Conservation (phyloP, 306 rosid genomes). For the Elaeagnus macrophylla region DNA sequence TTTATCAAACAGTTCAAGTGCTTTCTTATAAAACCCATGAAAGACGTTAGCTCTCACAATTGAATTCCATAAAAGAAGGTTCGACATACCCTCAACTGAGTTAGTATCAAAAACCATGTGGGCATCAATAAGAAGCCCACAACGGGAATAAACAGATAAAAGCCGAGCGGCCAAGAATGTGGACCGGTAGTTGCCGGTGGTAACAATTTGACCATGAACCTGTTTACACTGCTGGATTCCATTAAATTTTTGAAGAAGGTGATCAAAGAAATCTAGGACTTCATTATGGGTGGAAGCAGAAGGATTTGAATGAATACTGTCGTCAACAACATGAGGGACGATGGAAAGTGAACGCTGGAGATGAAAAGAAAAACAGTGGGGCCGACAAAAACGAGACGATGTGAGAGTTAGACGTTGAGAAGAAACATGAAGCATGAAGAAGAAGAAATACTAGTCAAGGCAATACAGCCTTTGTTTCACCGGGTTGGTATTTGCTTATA, state of each 20-base stretch:
- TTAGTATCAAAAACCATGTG: slow-evolving; percentile 33
- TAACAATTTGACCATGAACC: slow-evolving; percentile 44
- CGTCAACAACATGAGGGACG: neutral
- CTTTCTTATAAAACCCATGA: slow-evolving; percentile 36
- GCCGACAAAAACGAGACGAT: slow-evolving; percentile 8
- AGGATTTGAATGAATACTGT: slow-evolving; percentile 4
- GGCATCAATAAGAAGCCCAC: slow-evolving; percentile 35
- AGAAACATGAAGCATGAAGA: slow-evolving; percentile 42
- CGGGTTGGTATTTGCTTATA: no score
- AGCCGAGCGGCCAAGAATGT: slow-evolving; percentile 58
- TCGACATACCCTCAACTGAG: slow-evolving; percentile 24
- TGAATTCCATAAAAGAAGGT: slow-evolving; percentile 61
- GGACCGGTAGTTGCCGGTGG: slow-evolving; percentile 22
- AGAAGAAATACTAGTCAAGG: neutral
- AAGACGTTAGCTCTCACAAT: slow-evolving; percentile 65
- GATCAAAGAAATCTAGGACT: slow-evolving; percentile 35
- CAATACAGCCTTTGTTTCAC: neutral
- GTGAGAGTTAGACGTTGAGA: slow-evolving; percentile 13
- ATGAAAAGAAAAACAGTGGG: slow-evolving; percentile 1
- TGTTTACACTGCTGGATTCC: slow-evolving; percentile 39
- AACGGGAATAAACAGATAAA: slow-evolving; percentile 37
- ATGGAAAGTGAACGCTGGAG: slow-evolving; percentile 16
- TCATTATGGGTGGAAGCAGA: slow-evolving; percentile 13
- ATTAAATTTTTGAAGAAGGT: slow-evolving; percentile 30
- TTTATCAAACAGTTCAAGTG: slow-evolving; percentile 31